phyloP scores from a whole-genome alignment of 2,329 filamentous ascomycete genomes.

The Hortaea sp. region DNA sequence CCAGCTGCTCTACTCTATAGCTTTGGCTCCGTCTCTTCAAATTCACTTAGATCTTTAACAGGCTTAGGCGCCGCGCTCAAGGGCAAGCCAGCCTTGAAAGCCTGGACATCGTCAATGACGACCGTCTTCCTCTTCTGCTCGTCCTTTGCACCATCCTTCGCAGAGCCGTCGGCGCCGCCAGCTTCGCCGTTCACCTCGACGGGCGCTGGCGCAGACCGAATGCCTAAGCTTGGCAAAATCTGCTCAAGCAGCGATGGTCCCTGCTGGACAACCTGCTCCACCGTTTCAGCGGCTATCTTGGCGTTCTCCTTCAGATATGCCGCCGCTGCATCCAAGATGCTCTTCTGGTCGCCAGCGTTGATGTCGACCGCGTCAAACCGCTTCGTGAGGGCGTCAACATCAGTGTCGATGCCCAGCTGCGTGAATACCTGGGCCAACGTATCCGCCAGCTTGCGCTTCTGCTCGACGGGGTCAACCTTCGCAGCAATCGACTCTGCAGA shows the following conservation, averaged over 20 bases:
- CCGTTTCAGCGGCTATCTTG: conserved; percentile 41
- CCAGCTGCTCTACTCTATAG: conserved; percentile 30
- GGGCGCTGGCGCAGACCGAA: conserved; percentile 13
- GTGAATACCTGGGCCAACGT: conserved; percentile 38
- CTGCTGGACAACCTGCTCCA: conserved; percentile 39
- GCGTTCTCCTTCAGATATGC: conserved; percentile 28
- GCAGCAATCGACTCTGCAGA: conserved; percentile 27
- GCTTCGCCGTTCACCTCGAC: conserved; percentile 1
- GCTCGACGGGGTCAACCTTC: conserved; percentile 27
- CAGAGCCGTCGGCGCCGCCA: conserved; percentile 24
- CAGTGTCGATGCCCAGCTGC: conserved; percentile 35
- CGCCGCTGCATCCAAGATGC: conserved; percentile 34
- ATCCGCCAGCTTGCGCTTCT: conserved; percentile 34
- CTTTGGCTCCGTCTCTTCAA: conserved; percentile 77
- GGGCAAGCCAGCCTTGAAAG: conserved; percentile 67
- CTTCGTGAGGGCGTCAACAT: conserved; percentile 32
- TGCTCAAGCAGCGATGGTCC: conserved; percentile 38
- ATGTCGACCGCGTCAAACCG: conserved; percentile 38
- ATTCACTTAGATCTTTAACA: conserved; percentile 67
- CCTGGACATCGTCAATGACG: conserved; percentile 66
- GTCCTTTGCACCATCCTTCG: conserved; percentile 29
- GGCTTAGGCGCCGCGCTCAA: conserved; percentile 64
- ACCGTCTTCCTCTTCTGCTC: conserved; percentile 40
- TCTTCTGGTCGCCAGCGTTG: conserved; percentile 24
- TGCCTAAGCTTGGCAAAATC: conserved; percentile 35